Conservation (phyloP, 495 filamentous ascomycete genomes). For the Amphirosellinia nigrospora region DNA sequence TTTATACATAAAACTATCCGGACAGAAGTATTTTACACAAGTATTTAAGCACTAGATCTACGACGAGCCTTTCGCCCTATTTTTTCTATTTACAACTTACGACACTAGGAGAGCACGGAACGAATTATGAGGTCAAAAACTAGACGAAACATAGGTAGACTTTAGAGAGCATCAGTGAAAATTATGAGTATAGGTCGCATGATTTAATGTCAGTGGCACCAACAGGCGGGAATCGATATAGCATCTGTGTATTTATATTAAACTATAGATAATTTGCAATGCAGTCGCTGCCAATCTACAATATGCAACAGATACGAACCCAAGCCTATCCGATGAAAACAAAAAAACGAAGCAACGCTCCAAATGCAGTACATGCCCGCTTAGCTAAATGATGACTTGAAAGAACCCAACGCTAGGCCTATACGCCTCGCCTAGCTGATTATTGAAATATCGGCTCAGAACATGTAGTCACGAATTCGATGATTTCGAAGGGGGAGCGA, state of each 20-base stretch:
- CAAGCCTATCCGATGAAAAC: slow-evolving; percentile 12
- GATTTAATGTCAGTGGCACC: not conserved
- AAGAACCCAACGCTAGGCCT: slow-evolving; percentile 11
- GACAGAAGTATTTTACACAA: not conserved
- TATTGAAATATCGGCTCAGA: not conserved
- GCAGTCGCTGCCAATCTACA: slow-evolving; percentile 7
- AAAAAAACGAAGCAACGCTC: slow-evolving; percentile 15
- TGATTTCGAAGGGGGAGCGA: not conserved
- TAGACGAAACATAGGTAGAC: not conserved
- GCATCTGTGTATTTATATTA: not conserved
- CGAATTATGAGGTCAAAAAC: not conserved
- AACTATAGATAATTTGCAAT: not conserved
- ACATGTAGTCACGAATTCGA: not conserved
- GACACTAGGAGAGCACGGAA: not conserved
- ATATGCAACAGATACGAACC: slow-evolving; percentile 17
- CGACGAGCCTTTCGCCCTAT: not conserved
- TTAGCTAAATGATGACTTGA: slow-evolving; percentile 18
- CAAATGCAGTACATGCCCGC: slow-evolving; percentile 20
- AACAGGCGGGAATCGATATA: not conserved
- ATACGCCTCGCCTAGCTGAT: not conserved
- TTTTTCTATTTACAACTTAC: not conserved
- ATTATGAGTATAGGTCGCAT: not conserved
- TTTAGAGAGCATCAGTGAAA: not conserved
- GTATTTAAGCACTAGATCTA: not conserved
- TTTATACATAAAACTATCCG: not conserved